Base-by-base conservation (phyloP, 2,329 filamentous ascomycete genomes). In the Metarhizium robertsii region DNA sequence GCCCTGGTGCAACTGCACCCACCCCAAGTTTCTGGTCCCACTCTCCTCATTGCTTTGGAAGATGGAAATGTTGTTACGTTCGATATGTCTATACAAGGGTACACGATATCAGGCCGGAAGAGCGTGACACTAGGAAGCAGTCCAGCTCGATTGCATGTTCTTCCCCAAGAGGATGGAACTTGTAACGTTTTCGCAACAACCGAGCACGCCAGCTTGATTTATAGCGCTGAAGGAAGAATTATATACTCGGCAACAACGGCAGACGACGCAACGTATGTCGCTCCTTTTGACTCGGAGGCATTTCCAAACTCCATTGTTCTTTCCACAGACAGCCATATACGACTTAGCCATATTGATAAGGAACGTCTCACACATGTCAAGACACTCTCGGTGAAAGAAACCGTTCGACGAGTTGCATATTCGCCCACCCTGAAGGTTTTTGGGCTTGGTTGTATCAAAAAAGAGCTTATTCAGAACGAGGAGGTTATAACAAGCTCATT, bases 201-300 rank as follows among this genome's bases (percentile, higher is more conserved):
- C 56, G 94, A 99, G 64, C 90, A 96, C 66, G 89, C 94, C 0
- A 96, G 90, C 60, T 73, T 99, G 54, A 96, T 99, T 51, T 96
- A 99, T 66, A 88, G 88, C 8, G 85, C 86, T 0, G 91, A 96
- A 66, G 90, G 88, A 1, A 82, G 92, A 25, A 87, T 96, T 45
- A 84, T 96, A 1, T 99, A 95, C 72, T 96, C 92, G 4, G 92
- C 94, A 2, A 90, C 96, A 1, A 96, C 92, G 13, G 90, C 92
- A 2, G 89, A 96, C 58, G 86, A 91, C 59, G 89, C 90, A 1
- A 86, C 85, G 1, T 86, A 83, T 50, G 85, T 97, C 6, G 94
- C 89, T 58, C 80, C 87, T 0, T 95, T 99, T 65, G 82, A 96
- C 67, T 79, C 87, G 0, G 83, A 86, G 61, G 88, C 87, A 2